Base-by-base conservation (phyloP, 768 basidiomycete species). In the Pholiota conissans region DNA sequence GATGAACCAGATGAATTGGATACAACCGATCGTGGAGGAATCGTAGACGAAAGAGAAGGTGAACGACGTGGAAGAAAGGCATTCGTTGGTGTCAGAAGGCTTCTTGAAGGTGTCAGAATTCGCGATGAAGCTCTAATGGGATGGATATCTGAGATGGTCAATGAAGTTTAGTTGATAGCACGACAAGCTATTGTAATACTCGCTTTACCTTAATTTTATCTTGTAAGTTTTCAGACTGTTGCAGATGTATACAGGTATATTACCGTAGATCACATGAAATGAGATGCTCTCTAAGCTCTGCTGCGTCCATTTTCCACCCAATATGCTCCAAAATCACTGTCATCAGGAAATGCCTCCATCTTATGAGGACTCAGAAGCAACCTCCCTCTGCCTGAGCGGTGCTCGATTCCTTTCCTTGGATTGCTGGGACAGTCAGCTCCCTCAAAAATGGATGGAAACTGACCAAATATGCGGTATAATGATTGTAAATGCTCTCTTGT, bases 1-100 rank as follows among this genome's bases (percentile, higher is more conserved):
- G 89, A 85, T n/a, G 91, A 88, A 16, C 79, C 81, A 54, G 83
- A 84, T 49, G 70, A 57, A 5, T 58, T 71, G 56, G 67, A 85
- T 72, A 56, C 71, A 52, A 55, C 79, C 73, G 72, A 85, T 76
- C 57, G 76, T 78, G 66, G 71, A 76, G 60, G 76, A 62, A 60
- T 82, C 77, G 63, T 79, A 69, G 75, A 73, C 30, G 89, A 87
- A 58, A 74, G 69, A 52, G 90, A 93, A 67, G 90, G 90, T 8
- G 87, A 90, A 66, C 74, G 82, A 57, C 80, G 80, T 48, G 93
- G 92, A 13, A 77, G 86, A 61, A 84, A 79, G 63, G 91, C 89
- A 10, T 95, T 93, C 64, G 72, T 81, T 26, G 78, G 81, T 10
- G 77, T 84, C 26, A 71, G 86, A 60, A 78, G 75, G 57, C 74